Evolutionary conservation across 1,284 basidiomycete species (phyloP).

Genomic region (Heterobasidion occidentale): DNA sequence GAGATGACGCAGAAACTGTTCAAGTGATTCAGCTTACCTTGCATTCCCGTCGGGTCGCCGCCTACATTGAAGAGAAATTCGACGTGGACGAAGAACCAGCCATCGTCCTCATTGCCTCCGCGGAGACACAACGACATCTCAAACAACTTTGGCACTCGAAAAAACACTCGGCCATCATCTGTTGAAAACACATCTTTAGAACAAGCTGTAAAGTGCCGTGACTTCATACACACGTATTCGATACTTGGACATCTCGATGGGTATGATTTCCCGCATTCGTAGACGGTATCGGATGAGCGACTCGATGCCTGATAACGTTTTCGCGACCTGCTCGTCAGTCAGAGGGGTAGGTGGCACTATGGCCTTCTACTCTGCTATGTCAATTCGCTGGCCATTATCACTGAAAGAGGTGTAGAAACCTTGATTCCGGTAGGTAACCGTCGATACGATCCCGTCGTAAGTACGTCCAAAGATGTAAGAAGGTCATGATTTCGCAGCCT

Average conservation of each 20-base stretch:
- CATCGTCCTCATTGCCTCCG: conserved; percentile 57
- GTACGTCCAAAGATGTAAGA: conserved; percentile 80
- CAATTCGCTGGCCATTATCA: no score
- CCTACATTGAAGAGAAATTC: conserved; percentile 73
- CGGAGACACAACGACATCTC: conserved; percentile 65
- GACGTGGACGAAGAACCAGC: conserved; percentile 79
- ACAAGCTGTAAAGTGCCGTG: background rate
- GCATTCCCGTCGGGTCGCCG: conserved; percentile 61
- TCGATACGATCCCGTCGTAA: conserved; percentile 77
- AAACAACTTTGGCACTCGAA: conserved; percentile 70
- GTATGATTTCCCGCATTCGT: conserved; percentile 64
- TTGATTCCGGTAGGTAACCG: conserved; percentile 74
- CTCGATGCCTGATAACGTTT: conserved; percentile 67
- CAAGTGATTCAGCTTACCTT: conserved; percentile 35
- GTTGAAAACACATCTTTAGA: background rate
- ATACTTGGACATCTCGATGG: conserved; percentile 68
- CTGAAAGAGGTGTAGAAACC: conserved; percentile 27
- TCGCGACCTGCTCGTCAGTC: conserved; percentile 55
- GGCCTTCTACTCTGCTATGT: conserved; percentile 39
- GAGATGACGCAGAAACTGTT: background rate
- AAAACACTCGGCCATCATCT: conserved; percentile 71
- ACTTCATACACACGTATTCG: conserved; percentile 46
- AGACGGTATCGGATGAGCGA: conserved; percentile 72
- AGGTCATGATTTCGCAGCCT: conserved; percentile 86
- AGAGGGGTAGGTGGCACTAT: conserved; percentile 62